Conservation (phyloP, 1,284 basidiomycete genomes). For the Moesziomyces aphidis region DNA sequence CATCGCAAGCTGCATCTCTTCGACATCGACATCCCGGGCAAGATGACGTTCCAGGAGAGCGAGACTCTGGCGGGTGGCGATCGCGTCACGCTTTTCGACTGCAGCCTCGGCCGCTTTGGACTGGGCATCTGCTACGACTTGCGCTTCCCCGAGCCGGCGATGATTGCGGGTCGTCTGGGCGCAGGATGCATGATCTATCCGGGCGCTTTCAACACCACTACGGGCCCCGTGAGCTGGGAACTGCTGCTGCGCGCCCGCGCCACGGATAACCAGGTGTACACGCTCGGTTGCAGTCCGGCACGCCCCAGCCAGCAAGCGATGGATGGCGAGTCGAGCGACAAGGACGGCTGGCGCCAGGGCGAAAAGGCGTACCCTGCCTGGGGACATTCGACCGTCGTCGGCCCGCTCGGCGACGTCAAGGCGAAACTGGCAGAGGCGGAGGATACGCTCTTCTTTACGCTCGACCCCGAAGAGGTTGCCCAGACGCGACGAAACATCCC, state of each 20-base stretch:
- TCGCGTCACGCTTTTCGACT: conserved; percentile 85
- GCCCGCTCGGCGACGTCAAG: conserved; percentile 78
- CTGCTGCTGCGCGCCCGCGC: conserved; percentile 88
- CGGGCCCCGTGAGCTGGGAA: conserved; percentile 96
- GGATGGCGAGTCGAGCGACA: conserved; percentile 22
- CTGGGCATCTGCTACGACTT: conserved; percentile 83
- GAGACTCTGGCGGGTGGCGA: conserved; percentile 87
- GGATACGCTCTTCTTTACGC: conserved; percentile 74
- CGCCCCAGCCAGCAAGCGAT: conserved; percentile 76
- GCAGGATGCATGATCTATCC: conserved; percentile 88
- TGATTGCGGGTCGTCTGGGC: conserved; percentile 87
- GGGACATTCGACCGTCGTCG: conserved; percentile 62
- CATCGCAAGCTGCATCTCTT: conserved; percentile 97
- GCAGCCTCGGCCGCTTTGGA: conserved; percentile 91
- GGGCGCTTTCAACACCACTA: conserved; percentile 74
- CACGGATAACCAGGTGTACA: conserved; percentile 94
- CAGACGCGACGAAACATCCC: conserved; percentile 57
- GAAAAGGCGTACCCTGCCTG: conserved; percentile 64
- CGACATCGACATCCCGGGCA: conserved; percentile 96
- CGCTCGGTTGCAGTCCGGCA: conserved; percentile 95
- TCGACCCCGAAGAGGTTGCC: conserved; percentile 55
- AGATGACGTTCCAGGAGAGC: conserved; percentile 98
- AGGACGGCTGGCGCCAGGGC: conserved; percentile 41
- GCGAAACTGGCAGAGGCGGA: conserved; percentile 83
- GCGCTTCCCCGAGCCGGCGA: conserved; percentile 94